phyloP scores from a whole-genome alignment of 1,284 basidiomycete species.

The Trichosporon asahii region DNA sequence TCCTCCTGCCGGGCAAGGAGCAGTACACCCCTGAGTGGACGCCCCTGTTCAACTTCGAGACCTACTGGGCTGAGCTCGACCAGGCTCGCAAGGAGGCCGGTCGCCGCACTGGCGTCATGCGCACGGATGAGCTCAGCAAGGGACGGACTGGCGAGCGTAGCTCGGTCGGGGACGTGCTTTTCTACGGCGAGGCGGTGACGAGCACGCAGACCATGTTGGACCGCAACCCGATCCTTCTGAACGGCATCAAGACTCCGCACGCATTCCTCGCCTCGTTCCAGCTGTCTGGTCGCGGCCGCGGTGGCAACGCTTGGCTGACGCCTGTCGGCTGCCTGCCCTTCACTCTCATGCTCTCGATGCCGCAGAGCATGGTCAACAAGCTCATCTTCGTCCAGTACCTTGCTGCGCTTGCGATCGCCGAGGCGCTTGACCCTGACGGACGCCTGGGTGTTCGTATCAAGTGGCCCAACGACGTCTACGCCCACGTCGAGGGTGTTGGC shows the following conservation, averaged over 20 bases:
- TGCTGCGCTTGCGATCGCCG: conserved; percentile 81
- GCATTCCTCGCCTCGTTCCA: conserved; percentile 83
- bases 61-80: conserved; percentile 51
- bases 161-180: conserved; percentile 66
- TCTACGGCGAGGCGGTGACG: conserved; percentile 86
- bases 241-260: conserved; percentile 64
- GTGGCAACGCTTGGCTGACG: conserved; percentile 88
- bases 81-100: conserved; percentile 38
- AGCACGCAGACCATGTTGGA: conserved; percentile 95
- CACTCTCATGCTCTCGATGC: conserved; percentile 70
- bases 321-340: conserved; percentile 85
- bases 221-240: conserved; percentile 75
- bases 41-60: conserved; percentile 54
- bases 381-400: conserved; percentile 97
- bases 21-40: conserved; percentile 44
- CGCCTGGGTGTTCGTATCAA: conserved; percentile 70
- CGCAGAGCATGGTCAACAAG: conserved; percentile 58
- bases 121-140: conserved; percentile 24
- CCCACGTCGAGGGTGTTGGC: conserved; percentile 54
- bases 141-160: conserved; percentile 23
- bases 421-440: conserved; percentile 62
- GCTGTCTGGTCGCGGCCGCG: conserved; percentile 81
- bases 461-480: conserved; percentile 98
- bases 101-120: conserved; percentile 33
- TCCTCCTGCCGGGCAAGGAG: conserved; percentile 37